phyloP scores from a whole-genome alignment of 2,329 filamentous ascomycete genomes.

The Trichophyton simii region DNA sequence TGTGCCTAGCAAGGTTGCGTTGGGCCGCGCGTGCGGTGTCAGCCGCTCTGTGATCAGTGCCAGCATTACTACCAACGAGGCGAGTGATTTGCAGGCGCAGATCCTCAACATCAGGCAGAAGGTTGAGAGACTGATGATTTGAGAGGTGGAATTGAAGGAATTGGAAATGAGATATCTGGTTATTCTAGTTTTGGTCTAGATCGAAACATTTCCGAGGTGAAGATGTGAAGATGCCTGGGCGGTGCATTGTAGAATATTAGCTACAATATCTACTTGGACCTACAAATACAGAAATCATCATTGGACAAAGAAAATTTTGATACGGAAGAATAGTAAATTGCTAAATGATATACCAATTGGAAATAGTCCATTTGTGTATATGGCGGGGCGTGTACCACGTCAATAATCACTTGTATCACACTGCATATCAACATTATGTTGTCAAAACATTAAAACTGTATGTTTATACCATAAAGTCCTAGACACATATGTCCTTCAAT shows the following conservation, averaged over 20 bases:
- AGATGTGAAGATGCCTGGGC: no score
- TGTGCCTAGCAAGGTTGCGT: constrained; percentile 62
- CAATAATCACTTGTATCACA: neutral
- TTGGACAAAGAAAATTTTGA: no score
- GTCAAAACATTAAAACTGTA: no score
- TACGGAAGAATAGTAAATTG: no score
- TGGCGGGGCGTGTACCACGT: neutral
- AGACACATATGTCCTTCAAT: constrained; percentile 26
- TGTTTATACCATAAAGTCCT: neutral
- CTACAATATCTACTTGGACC: no score
- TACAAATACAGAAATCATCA: no score
- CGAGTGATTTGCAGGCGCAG: constrained; percentile 72
- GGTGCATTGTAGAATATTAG: no score
- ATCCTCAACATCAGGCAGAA: constrained; percentile 86
- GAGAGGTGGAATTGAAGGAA: constrained; percentile 25
- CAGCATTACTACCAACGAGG: constrained; percentile 85
- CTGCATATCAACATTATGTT: neutral
- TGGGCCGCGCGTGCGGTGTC: constrained; percentile 83
- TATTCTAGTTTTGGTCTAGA: neutral
- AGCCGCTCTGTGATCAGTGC: constrained; percentile 74
- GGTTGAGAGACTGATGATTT: constrained; percentile 92
- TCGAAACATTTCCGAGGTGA: no score
- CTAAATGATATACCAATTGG: neutral
- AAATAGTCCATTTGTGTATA: neutral
- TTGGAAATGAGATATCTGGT: neutral